These are phyloP conservation scores for Saccharomycopsis javanensis DNA, from an alignment of 805 yeast genomes.

Conservation along the genomic window DNA sequence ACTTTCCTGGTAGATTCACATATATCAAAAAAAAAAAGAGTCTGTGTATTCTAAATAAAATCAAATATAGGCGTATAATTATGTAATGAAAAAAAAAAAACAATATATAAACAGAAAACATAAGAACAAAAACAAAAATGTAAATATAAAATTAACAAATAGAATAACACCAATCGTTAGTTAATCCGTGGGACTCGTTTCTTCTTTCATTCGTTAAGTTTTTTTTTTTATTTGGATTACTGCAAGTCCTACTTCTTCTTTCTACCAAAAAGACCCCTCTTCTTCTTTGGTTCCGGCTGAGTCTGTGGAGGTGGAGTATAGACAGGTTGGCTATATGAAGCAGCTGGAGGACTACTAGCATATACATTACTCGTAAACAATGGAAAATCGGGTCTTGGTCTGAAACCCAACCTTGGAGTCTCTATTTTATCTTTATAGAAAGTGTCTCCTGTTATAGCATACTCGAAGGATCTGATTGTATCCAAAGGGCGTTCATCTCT, in stretches of 20 bases:
- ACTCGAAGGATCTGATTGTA: conserved; percentile 89
- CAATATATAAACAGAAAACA: not conserved
- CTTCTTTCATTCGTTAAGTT: not conserved
- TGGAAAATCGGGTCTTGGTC: conserved; percentile 69
- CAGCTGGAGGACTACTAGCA: conserved; percentile 24
- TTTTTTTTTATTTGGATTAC: not conserved
- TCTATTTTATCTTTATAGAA: conserved; percentile 74
- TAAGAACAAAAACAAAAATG: not conserved
- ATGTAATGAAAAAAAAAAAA: too few relatives aligned
- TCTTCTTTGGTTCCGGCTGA: conserved; percentile 48
- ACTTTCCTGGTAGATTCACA: too few relatives aligned
- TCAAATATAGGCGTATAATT: too few relatives aligned
- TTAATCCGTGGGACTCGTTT: not conserved
- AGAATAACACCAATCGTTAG: not conserved
- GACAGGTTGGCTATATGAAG: conserved; percentile 33
- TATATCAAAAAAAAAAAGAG: too few relatives aligned
- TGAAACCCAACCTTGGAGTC: conserved; percentile 71
- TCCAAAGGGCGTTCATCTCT: conserved; percentile 96
- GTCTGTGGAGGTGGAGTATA: conserved; percentile 44
- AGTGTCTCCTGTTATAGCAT: conserved; percentile 84
- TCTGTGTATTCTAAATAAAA: too few relatives aligned
- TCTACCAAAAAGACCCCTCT: conserved; percentile 72
- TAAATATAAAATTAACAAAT: not conserved
- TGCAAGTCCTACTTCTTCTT: conserved; percentile 45
- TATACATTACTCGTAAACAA: conserved; percentile 36